Evolutionary conservation across 192 early-diverging fungal genomes (phyloP).

Genomic region (Globomyces pollinis-pini): DNA sequence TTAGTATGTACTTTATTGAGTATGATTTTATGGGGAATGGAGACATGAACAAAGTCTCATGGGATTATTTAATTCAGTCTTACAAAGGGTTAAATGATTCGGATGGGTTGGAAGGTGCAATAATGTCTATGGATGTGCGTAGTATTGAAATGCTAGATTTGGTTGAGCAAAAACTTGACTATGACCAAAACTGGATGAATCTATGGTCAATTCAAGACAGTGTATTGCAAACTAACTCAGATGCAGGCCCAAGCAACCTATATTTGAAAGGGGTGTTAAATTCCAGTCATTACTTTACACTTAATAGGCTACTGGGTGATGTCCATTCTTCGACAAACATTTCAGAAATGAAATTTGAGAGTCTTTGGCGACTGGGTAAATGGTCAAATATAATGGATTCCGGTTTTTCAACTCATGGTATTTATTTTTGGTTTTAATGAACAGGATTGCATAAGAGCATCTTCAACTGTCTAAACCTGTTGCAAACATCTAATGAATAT

Average conservation of each 20-base stretch:
- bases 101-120: neutral
- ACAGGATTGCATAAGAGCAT: too few species aligned
- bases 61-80: neutral
- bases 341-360: neutral
- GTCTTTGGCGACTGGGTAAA: neutral
- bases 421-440: too few species aligned
- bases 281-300: neutral
- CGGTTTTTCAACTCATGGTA: too few species aligned
- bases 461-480: too few species aligned
- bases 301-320: neutral
- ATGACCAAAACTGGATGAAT: neutral
- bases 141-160: neutral
- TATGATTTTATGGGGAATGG: neutral
- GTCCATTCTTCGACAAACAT: neutral
- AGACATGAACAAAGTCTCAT: neutral
- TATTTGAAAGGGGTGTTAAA: neutral
- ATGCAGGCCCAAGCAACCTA: neutral
- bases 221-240: neutral
- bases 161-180: neutral
- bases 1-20: neutral
- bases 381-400: too few species aligned
- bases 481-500: too few species aligned
- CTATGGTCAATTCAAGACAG: neutral
- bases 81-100: neutral
- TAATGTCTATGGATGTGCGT: neutral